Evolutionary conservation across 495 filamentous ascomycete species (phyloP).

Genomic region (Neurospora tetrasperma): DNA sequence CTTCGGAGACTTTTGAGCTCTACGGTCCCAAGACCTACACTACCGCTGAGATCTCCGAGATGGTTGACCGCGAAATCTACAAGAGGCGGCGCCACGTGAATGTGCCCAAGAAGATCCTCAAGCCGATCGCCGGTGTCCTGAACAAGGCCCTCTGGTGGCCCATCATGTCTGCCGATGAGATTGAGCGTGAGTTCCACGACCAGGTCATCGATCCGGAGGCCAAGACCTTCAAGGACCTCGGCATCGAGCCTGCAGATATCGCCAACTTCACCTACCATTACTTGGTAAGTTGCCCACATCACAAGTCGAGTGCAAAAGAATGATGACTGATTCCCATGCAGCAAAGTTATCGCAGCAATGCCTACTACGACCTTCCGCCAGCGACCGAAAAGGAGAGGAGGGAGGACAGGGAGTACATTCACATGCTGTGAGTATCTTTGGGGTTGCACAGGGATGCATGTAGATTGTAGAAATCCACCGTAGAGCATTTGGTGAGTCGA

Average conservation of each 20-base stretch:
- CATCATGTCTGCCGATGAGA: conserved; percentile 68
- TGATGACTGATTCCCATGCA: conserved; percentile 29
- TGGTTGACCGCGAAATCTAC: conserved; percentile 87
- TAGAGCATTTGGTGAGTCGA: neutral
- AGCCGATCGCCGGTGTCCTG: conserved; percentile 57
- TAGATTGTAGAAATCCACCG: neutral
- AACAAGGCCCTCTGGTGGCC: conserved; percentile 86
- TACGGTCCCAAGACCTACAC: conserved; percentile 92
- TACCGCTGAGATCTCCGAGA: conserved; percentile 69
- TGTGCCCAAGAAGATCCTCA: conserved; percentile 67
- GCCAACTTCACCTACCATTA: conserved; percentile 81
- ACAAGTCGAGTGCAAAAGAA: neutral
- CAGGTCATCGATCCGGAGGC: conserved; percentile 83
- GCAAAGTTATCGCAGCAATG: conserved; percentile 74
- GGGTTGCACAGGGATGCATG: neutral
- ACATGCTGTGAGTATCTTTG: conserved; percentile 47
- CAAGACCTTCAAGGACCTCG: conserved; percentile 92
- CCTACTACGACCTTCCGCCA: conserved; percentile 86
- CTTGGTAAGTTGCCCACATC: conserved; percentile 52
- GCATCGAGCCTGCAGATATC: conserved; percentile 76
- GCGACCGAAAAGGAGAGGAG: conserved; percentile 86
- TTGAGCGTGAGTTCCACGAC: conserved; percentile 90
- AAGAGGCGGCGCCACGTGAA: conserved; percentile 89
- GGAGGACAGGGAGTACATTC: conserved; percentile 93
- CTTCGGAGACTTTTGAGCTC: conserved; percentile 85